Evolutionary conservation across 495 filamentous ascomycete species (phyloP).

Genomic region (Ramalina intermedia): DNA sequence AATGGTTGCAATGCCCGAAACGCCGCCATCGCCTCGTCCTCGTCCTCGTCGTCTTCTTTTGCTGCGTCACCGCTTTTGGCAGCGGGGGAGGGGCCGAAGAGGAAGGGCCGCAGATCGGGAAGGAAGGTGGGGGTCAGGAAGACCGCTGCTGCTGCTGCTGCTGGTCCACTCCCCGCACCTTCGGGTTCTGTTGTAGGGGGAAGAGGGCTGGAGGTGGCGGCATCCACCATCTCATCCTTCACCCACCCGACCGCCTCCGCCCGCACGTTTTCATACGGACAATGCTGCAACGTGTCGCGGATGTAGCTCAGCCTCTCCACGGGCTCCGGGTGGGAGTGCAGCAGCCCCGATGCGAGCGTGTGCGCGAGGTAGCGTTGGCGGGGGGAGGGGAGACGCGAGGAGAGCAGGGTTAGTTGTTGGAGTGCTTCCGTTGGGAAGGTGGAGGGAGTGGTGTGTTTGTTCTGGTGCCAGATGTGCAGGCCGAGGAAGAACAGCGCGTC

Average conservation of each 20-base stretch:
- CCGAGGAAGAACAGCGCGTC: constrained; percentile 33
- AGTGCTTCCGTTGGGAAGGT: constrained; percentile 35
- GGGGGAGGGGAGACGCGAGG: constrained; percentile 53
- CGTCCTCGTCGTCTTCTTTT: background rate
- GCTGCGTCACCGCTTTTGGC: background rate
- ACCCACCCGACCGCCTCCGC: constrained; percentile 76
- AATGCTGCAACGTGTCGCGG: constrained; percentile 65
- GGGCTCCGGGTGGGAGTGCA: constrained; percentile 65
- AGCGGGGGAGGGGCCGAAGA: background rate
- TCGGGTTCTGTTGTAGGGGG: background rate
- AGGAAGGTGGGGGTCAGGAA: background rate
- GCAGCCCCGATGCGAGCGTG: constrained; percentile 51
- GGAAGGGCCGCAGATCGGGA: background rate
- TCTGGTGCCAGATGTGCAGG: constrained; percentile 16
- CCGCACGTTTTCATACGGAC: constrained; percentile 57
- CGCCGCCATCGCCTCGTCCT: constrained; percentile 10
- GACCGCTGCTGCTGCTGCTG: too few species aligned
- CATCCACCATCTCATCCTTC: constrained; percentile 61
- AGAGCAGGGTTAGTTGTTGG: constrained; percentile 48
- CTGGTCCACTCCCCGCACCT: too few species aligned
- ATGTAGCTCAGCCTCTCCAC: constrained; percentile 60
- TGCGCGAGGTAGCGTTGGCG: constrained; percentile 60
- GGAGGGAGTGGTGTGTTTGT: constrained; percentile 2
- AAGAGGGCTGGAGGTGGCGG: constrained; percentile 4
- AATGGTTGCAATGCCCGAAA: constrained; percentile 27